These are phyloP conservation scores for Penicillium oxalicum DNA, from an alignment of 2,329 filamentous ascomycete genomes.

Conservation along the genomic window DNA sequence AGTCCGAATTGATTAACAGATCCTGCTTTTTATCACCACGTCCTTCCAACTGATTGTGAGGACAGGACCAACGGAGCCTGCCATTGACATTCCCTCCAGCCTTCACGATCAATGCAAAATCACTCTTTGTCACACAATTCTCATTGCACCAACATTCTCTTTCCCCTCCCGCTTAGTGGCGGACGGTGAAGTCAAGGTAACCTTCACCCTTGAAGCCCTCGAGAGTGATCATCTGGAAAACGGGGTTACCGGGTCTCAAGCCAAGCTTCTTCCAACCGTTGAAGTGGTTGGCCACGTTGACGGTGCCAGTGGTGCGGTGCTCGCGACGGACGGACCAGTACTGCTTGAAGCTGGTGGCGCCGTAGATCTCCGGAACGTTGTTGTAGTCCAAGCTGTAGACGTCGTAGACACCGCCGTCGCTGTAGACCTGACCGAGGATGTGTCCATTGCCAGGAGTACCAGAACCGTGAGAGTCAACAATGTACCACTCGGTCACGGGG, in stretches of 20 bases:
- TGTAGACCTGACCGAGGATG: not conserved
- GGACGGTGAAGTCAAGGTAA: not conserved
- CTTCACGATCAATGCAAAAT: no score
- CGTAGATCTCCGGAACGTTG: not conserved
- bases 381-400: not conserved
- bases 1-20: no score
- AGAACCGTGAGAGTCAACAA: not conserved
- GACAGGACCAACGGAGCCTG: no score
- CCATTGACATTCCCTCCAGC: no score
- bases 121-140: no score
- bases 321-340: conserved; percentile 1
- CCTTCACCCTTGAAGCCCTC: not conserved
- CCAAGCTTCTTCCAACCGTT: not conserved
- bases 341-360: conserved; percentile 1
- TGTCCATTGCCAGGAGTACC: not conserved
- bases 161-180: not conserved
- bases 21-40: no score
- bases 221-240: conserved; percentile 2
- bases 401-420: conserved; percentile 1
- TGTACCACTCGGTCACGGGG: conserved; percentile 1
- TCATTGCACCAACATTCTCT: not conserved
- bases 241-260: not conserved
- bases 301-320: not conserved
- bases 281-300: not conserved
- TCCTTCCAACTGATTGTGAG: no score